Conservation (phyloP, 139 green algal genomes). For the Trebouxia sp. region DNA sequence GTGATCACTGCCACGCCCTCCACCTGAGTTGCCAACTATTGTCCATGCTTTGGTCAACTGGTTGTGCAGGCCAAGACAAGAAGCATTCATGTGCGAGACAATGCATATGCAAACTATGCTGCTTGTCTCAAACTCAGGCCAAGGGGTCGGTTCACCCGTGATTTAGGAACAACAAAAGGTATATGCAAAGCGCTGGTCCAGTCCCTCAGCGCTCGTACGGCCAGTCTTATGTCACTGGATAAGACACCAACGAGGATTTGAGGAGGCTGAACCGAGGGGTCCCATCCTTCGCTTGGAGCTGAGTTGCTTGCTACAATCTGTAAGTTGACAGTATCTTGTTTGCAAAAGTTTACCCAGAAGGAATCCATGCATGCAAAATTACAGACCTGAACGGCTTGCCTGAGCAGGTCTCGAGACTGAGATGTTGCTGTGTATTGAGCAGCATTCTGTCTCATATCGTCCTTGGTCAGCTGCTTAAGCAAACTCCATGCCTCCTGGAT, state of each 20-base stretch:
- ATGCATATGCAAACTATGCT: too few relatives aligned
- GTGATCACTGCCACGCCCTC: not conserved
- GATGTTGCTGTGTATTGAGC: not conserved
- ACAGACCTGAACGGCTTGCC: not conserved
- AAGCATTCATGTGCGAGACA: too few relatives aligned
- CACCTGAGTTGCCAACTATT: not conserved
- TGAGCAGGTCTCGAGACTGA: not conserved
- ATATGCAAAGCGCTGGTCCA: constrained; percentile 24
- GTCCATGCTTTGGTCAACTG: too few relatives aligned
- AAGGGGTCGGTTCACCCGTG: not conserved
- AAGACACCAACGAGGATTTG: constrained; percentile 67
- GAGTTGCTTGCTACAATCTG: not conserved
- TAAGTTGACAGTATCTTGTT: not conserved
- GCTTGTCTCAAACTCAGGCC: too few relatives aligned
- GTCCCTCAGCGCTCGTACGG: constrained; percentile 53
- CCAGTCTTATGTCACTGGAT: constrained; percentile 58
- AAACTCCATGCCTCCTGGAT: not conserved
- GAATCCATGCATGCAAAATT: not conserved
- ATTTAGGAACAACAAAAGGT: not conserved
- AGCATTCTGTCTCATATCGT: not conserved
- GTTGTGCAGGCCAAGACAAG: too few relatives aligned
- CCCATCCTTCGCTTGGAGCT: constrained; percentile 30
- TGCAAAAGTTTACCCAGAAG: not conserved
- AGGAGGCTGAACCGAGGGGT: constrained; percentile 12
- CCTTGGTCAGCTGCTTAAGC: constrained; percentile 7